These are phyloP conservation scores for Neofusicoccum umdonicola DNA, from an alignment of 2,329 filamentous ascomycete species.

Conservation along the genomic window DNA sequence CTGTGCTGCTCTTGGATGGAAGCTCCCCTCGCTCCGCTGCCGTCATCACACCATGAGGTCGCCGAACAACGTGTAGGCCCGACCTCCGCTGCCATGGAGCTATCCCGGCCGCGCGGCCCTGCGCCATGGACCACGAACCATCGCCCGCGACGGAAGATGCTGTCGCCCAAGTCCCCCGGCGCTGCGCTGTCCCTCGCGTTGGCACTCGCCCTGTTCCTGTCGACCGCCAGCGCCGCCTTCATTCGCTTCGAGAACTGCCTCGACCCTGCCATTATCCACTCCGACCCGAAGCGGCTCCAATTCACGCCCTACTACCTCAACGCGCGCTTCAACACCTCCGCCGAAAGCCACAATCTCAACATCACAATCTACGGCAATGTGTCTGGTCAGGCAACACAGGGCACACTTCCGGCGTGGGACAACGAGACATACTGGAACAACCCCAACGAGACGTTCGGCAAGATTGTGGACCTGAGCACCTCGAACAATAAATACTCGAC, in stretches of 20 bases:
- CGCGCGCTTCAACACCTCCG: conserved; percentile 66
- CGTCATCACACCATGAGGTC: conserved; percentile 7
- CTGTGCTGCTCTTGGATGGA: conserved; percentile 15
- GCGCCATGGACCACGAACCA: not conserved
- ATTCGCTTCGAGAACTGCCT: conserved; percentile 86
- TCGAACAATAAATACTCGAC: conserved; percentile 66
- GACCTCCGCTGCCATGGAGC: conserved; percentile 12
- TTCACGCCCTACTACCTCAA: conserved; percentile 75
- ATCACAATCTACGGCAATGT: conserved; percentile 91
- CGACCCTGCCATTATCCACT: conserved; percentile 55
- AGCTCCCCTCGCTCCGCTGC: conserved; percentile 1
- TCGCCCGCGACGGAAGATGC: conserved; percentile 13
- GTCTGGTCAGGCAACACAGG: conserved; percentile 63
- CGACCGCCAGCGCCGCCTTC: conserved; percentile 47
- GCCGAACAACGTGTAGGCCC: conserved; percentile 2
- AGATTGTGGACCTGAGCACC: conserved; percentile 67
- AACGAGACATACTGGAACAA: conserved; percentile 62
- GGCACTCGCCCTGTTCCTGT: not conserved
- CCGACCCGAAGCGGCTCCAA: conserved; percentile 65
- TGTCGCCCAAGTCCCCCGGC: not conserved
- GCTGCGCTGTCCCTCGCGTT: not conserved
- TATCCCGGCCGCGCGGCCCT: not conserved
- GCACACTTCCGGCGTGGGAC: conserved; percentile 59
- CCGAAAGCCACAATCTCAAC: conserved; percentile 63
- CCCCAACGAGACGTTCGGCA: conserved; percentile 62